Percentiles rank a stretch among this genome's conserved stretches.
Conservation (phyloP, 2,329 filamentous ascomycete species). For the Pseudogymnoascus sp. region DNA sequence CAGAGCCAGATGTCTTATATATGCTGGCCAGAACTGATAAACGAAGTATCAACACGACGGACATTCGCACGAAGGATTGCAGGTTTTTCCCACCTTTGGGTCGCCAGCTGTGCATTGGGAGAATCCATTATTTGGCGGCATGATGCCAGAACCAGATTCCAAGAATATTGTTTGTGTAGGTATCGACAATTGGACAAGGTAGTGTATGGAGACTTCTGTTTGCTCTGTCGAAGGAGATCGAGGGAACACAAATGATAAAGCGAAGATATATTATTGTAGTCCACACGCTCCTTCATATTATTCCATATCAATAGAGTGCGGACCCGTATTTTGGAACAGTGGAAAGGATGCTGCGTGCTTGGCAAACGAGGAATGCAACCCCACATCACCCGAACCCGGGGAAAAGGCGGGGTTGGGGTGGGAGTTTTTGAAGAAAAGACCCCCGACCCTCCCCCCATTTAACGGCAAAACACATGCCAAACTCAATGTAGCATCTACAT, state of each 20-base stretch:
- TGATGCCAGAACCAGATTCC: not conserved
- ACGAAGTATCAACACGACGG: not conserved
- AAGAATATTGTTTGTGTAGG: not conserved
- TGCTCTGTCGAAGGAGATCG: not conserved
- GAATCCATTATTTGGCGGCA: not conserved
- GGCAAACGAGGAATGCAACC: not conserved
- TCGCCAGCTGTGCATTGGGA: constrained; percentile 12
- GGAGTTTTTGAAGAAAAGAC: too few relatives aligned
- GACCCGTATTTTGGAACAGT: not conserved
- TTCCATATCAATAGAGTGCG: not conserved
- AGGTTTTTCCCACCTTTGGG: constrained; percentile 12
- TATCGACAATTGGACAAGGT: not conserved
- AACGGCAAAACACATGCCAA: not conserved
- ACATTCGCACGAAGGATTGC: not conserved
- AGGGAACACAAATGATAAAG: not conserved
- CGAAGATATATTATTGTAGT: not conserved
- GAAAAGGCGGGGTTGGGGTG: not conserved
- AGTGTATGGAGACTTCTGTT: not conserved
- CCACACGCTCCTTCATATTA: not conserved
- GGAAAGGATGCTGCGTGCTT: not conserved
- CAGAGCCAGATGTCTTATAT: constrained; percentile 14
- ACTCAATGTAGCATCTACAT: not conserved
- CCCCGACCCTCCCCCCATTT: too few relatives aligned
- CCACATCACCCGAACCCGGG: not conserved
- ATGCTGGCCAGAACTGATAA: constrained; percentile 17